Conservation (phyloP, 2,329 filamentous ascomycete species). For the Colletotrichum plurivorum region DNA sequence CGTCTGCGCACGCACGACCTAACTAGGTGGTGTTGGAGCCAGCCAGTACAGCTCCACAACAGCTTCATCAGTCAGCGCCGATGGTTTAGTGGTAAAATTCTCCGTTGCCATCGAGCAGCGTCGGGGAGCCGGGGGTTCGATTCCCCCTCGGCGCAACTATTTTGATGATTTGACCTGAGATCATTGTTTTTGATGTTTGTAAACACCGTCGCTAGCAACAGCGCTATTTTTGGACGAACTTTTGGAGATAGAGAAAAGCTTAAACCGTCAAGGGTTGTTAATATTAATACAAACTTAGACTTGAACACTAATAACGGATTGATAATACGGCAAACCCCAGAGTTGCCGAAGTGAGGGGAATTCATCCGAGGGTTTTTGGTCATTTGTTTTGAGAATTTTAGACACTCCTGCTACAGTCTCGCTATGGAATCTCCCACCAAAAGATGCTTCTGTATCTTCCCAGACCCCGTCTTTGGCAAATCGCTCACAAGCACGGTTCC, state of each 20-base stretch:
- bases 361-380: neutral
- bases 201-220: no score
- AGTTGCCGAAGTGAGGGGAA: no score
- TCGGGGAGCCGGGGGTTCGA: slow-evolving; percentile 41
- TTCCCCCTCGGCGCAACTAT: slow-evolving; percentile 35
- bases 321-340: no score
- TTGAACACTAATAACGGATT: no score
- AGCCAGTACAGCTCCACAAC: rapidly evolving
- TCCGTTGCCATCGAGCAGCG: slow-evolving; percentile 39
- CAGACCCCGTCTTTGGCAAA: slow-evolving; percentile 29
- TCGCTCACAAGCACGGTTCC: slow-evolving; percentile 23
- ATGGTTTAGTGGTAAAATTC: slow-evolving; percentile 42
- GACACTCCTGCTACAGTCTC: slow-evolving; percentile 1
- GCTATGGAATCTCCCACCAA: slow-evolving; percentile 9
- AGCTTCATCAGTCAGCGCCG: slow-evolving; percentile 14
- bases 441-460: slow-evolving; percentile 33
- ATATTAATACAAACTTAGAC: no score
- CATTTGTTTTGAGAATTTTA: neutral
- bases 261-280: neutral
- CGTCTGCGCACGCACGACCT: neutral
- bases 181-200: neutral
- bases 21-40: rapidly evolving
- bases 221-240: neutral
- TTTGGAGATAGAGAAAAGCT: neutral
- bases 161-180: neutral